Percentiles rank a stretch among this genome's conserved stretches.
phyloP scores from a whole-genome alignment of 1,284 basidiomycete species.

The Moesziomyces sp. region DNA sequence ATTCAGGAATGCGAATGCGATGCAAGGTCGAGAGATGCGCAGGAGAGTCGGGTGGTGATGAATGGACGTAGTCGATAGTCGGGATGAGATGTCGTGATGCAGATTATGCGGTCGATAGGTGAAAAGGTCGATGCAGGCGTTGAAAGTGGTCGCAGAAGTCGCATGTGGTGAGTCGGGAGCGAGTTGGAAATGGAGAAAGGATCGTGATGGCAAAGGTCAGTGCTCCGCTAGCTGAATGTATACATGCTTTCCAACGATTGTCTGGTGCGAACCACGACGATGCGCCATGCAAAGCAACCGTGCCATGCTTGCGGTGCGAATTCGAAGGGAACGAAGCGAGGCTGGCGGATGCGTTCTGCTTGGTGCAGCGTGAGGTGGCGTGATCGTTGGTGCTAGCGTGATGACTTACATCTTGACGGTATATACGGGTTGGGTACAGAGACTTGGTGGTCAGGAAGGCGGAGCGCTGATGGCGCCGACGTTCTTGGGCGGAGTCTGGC shows the following conservation, averaged over 20 bases:
- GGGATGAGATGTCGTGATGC: neutral
- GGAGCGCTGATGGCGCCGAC: constrained; percentile 28
- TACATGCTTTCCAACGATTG: no score
- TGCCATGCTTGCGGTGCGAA: no score
- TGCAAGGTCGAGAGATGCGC: neutral
- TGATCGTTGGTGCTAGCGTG: neutral
- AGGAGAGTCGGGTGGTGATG: neutral
- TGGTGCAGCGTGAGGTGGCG: neutral
- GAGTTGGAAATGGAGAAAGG: neutral
- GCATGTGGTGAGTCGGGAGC: neutral
- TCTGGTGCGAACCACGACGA: no score
- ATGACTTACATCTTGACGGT: constrained; percentile 53
- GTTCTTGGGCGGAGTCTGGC: constrained; percentile 17
- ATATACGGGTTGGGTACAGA: constrained; percentile 41
- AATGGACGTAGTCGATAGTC: neutral
- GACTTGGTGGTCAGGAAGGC: constrained; percentile 45
- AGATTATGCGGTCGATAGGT: neutral
- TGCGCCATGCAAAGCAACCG: no score
- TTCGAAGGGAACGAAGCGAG: neutral
- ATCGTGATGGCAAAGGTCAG: constrained; percentile 10
- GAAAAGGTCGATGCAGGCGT: neutral
- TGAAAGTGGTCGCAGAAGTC: neutral
- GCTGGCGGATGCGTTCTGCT: neutral
- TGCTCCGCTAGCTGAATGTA: neutral
- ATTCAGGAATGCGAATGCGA: neutral